Evolutionary conservation across 805 yeast species (phyloP).

Genomic region (Candida oleophila): DNA sequence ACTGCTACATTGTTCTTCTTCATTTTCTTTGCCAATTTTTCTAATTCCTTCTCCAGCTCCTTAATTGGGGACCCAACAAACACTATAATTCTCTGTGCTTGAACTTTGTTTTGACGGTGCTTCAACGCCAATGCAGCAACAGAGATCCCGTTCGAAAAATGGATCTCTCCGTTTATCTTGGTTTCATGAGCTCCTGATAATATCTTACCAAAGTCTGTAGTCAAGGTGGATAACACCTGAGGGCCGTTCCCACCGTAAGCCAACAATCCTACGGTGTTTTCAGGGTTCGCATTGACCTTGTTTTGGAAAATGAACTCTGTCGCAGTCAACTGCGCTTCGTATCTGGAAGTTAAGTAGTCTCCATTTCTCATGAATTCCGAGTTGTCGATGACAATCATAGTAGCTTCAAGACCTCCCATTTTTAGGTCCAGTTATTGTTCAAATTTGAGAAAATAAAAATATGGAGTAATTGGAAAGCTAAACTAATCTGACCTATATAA

Average conservation of each 20-base stretch:
- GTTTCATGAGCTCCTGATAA: slow-evolving; percentile 81
- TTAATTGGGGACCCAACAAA: slow-evolving; percentile 86
- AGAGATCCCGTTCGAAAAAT: slow-evolving; percentile 81
- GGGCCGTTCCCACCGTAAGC: slow-evolving; percentile 85
- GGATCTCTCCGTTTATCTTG: slow-evolving; percentile 62
- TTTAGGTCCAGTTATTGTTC: not conserved
- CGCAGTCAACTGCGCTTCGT: slow-evolving; percentile 89
- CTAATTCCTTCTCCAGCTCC: slow-evolving; percentile 68
- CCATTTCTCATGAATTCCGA: slow-evolving; percentile 96
- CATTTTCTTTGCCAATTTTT: slow-evolving; percentile 84
- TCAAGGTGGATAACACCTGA: slow-evolving; percentile 82
- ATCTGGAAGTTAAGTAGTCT: slow-evolving; percentile 84
- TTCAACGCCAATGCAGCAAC: slow-evolving; percentile 90
- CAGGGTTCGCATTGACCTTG: slow-evolving; percentile 87
- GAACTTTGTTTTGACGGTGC: slow-evolving; percentile 93
- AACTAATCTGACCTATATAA: no score
- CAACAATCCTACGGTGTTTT: slow-evolving; percentile 87
- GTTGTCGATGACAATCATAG: slow-evolving; percentile 92
- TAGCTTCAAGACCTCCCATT: slow-evolving; percentile 89
- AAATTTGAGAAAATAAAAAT: not conserved
- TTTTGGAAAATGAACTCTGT: slow-evolving; percentile 83
- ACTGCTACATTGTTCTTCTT: slow-evolving; percentile 90
- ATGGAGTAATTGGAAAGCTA: not conserved
- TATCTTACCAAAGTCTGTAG: slow-evolving; percentile 83
- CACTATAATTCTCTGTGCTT: slow-evolving; percentile 83